phyloP scores from a whole-genome alignment of 805 yeast species.

The Dipodascus geniculatus region DNA sequence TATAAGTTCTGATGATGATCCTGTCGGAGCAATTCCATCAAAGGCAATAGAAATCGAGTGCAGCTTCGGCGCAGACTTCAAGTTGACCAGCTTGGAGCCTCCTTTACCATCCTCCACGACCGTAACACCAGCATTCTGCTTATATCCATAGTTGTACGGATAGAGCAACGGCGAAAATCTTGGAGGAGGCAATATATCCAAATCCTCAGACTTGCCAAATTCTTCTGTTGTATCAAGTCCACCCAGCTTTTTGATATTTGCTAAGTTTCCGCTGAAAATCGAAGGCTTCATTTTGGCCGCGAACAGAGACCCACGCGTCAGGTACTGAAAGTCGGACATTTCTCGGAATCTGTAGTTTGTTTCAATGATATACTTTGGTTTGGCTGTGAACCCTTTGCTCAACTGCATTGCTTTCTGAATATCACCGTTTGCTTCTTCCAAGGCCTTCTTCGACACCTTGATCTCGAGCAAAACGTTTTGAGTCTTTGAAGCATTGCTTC shows the following conservation, averaged over 20 bases:
- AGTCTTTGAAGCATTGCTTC: conserved; percentile 19
- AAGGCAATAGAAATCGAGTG: conserved; percentile 24
- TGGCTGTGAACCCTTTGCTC: conserved; percentile 39
- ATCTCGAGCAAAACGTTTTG: conserved; percentile 25
- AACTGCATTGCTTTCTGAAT: conserved; percentile 49
- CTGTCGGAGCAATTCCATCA: conserved; percentile 25
- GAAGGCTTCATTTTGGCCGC: conserved; percentile 31
- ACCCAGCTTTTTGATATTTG: conserved; percentile 30
- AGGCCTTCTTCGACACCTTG: conserved; percentile 20
- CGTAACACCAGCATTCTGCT: conserved; percentile 51
- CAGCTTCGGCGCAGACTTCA: conserved; percentile 19
- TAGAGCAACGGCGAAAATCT: conserved; percentile 62
- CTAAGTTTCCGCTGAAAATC: conserved; percentile 32
- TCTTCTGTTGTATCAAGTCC: conserved; percentile 15
- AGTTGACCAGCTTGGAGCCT: conserved; percentile 23
- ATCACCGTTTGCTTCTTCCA: conserved; percentile 27
- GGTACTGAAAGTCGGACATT: conserved; percentile 77
- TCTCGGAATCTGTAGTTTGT: conserved; percentile 69
- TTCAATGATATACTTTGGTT: conserved; percentile 58
- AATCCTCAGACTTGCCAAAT: conserved; percentile 26
- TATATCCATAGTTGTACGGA: conserved; percentile 70
- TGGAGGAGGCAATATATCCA: conserved; percentile 78
- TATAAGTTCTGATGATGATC: conserved; percentile 23
- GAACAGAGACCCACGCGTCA: conserved; percentile 45
- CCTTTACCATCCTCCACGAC: conserved; percentile 45